A percentile compares a stretch with the other conserved stretches of the same genome.
Conservation (phyloP, 768 basidiomycete species). For the Antrodiella citrinella region DNA sequence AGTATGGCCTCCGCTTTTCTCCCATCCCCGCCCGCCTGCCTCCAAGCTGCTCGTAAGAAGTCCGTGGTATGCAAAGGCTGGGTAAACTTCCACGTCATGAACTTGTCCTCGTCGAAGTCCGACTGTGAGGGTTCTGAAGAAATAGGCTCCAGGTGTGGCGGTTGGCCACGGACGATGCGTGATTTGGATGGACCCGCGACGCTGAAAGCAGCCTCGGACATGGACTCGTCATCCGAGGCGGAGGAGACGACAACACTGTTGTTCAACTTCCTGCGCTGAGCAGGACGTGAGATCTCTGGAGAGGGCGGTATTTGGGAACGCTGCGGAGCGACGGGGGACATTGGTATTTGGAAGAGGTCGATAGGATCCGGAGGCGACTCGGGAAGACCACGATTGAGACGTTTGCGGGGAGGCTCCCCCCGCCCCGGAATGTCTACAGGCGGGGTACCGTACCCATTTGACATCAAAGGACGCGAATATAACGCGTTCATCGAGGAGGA, state of each 20-base stretch:
- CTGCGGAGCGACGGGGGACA: constrained; percentile 3
- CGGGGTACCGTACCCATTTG: constrained; percentile 29
- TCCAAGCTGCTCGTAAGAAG: constrained; percentile 60
- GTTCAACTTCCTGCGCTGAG: constrained; percentile 38
- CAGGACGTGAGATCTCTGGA: constrained; percentile 48
- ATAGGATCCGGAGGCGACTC: constrained; percentile 23
- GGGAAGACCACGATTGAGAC: constrained; percentile 46
- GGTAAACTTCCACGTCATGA: constrained; percentile 53
- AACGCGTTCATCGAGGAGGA: constrained; percentile 41
- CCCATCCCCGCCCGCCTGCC: constrained; percentile 50
- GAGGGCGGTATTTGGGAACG: constrained; percentile 23
- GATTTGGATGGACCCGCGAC: constrained; percentile 38
- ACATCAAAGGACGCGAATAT: constrained; percentile 37
- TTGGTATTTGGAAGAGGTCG: constrained; percentile 33
- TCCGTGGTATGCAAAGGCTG: constrained; percentile 39
- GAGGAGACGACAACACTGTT: constrained; percentile 35
- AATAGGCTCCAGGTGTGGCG: constrained; percentile 14
- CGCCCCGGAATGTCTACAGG: constrained; percentile 34
- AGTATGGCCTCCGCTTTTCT: constrained; percentile 52
- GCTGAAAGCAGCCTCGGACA: constrained; percentile 38
- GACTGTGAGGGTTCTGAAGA: constrained; percentile 11
- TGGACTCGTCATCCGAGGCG: constrained; percentile 63
- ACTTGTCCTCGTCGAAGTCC: constrained; percentile 25
- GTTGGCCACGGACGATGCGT: constrained; percentile 48
- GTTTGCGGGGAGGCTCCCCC: constrained; percentile 66